Percentiles rank a stretch among this genome's conserved stretches.
Evolutionary conservation across 2,329 filamentous ascomycete species (phyloP).

Genomic region (Fusarium heterosporum): DNA sequence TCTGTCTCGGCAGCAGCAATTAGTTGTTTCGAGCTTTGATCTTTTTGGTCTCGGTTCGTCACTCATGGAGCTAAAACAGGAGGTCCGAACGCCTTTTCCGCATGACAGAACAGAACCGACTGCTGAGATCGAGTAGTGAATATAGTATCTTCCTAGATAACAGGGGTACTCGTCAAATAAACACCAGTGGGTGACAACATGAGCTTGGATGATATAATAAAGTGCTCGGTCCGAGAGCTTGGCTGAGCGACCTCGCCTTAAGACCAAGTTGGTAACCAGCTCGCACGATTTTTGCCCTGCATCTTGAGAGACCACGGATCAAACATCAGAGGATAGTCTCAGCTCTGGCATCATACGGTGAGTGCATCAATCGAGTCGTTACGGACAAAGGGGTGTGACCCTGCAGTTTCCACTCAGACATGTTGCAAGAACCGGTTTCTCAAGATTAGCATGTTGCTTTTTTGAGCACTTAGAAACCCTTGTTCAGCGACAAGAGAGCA

Average conservation of each 20-base stretch:
- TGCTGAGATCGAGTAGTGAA: background rate
- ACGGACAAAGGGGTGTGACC: conserved; percentile 1
- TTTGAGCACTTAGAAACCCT: background rate
- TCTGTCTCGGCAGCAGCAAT: background rate
- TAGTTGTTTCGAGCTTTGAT: conserved; percentile 29
- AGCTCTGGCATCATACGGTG: background rate
- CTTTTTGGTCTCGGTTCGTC: background rate
- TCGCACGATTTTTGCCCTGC: background rate
- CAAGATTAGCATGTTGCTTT: background rate
- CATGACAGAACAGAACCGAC: background rate
- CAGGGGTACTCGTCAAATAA: conserved; percentile 10
- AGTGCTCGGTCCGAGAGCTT: background rate
- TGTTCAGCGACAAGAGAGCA: background rate
- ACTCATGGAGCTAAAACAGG: conserved; percentile 1
- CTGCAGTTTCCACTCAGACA: background rate
- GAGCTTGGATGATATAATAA: background rate
- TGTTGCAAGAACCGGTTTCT: background rate
- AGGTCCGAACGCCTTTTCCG: background rate
- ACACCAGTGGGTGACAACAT: conserved; percentile 14
- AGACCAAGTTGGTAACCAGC: background rate
- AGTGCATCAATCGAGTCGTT: background rate
- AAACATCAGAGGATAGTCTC: conserved; percentile 1
- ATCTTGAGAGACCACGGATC: conserved; percentile 1
- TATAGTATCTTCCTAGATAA: background rate
- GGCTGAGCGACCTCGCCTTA: background rate